Evolutionary conservation across 2,329 filamentous ascomycete species (phyloP), one percentile per base, ranked within the genome.

Genomic region (Hypoxylon sp.): DNA sequence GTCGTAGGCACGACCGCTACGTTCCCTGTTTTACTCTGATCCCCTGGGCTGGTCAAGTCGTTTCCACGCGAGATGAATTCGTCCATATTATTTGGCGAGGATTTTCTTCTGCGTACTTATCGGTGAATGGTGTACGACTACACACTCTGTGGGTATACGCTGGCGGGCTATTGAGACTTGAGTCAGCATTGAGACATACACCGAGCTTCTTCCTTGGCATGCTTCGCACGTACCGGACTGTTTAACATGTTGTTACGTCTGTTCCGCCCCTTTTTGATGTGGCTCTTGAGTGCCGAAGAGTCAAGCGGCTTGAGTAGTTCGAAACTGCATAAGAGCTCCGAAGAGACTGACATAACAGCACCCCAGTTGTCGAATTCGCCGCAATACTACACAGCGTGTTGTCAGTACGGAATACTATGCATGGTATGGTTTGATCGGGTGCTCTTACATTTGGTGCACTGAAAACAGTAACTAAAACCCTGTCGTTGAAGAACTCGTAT

Each of bases 301-400:
- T 99, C 95, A 42, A 99, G 83, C 6, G 95, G 95, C 76, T 99
- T 99, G 59, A 99, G 83, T 13, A 99, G 82, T 77, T 99, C 95
- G 72, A 99, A 99, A 73, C 93, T 97, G 78, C 95, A 99, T 1
- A 99, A 85, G 48, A 99, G 78, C 75, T 98, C 95, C 11, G 86
- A 86, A 1, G 92, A 97, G 18, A 99, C 95, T 2, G 94, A 97
- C 95, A 99, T 99, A 66, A 98, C 93, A 11, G 95, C 95, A 17
- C 95, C 95, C 92, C 95, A 98, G 64, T 99, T 99, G 73, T 99
- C 95, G 67, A 99, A 99, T 75, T 99, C 95, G 66, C 95, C 95
- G 70, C 95, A 99, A 72, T 99, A 98, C 91, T 96, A 64, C 31
- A 29, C 35, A 18, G 27, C 18, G 56, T 31, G 24, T 40, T 20